Evolutionary conservation across 2,329 filamentous ascomycete genomes (phyloP).

Genomic region (Albifimbria verrucaria): DNA sequence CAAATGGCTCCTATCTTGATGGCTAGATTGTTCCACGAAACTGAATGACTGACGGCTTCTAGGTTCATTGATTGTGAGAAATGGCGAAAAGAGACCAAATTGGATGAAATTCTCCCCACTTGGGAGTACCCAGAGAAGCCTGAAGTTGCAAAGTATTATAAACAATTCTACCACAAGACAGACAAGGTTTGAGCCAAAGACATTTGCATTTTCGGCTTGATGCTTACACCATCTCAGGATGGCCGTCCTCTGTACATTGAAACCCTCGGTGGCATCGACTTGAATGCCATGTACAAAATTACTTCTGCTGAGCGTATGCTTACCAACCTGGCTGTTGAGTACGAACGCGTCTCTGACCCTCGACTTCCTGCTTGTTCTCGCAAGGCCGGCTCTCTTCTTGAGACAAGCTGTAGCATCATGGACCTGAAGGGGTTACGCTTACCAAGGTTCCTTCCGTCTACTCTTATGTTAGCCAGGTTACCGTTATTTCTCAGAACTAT

Average conservation of each 20-base stretch:
- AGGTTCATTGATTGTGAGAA: slow-evolving; percentile 91
- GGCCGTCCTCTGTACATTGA: slow-evolving; percentile 97
- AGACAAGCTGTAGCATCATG: slow-evolving; percentile 98
- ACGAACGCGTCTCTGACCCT: slow-evolving; percentile 92
- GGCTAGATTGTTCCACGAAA: no score
- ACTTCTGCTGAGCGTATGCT: slow-evolving; percentile 92
- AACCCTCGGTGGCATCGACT: slow-evolving; percentile 88
- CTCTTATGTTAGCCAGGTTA: slow-evolving; percentile 80
- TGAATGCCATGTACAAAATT: slow-evolving; percentile 87
- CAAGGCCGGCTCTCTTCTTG: slow-evolving; percentile 82
- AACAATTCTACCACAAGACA: slow-evolving; percentile 98
- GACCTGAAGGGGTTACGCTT: slow-evolving; percentile 94
- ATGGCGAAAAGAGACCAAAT: slow-evolving; percentile 84
- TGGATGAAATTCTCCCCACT: slow-evolving; percentile 74
- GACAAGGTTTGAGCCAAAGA: slow-evolving; percentile 58
- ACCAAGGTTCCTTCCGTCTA: slow-evolving; percentile 80
- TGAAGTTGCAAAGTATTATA: slow-evolving; percentile 86
- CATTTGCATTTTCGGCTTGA: slow-evolving; percentile 9
- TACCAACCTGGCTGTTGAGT: slow-evolving; percentile 93
- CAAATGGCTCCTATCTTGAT: no score
- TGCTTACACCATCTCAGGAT: slow-evolving; percentile 55
- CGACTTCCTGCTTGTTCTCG: slow-evolving; percentile 93
- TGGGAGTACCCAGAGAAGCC: slow-evolving; percentile 88
- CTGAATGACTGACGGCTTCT: slow-evolving; percentile 13
- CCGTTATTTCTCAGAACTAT: slow-evolving; percentile 94